A percentile compares a stretch with the other conserved stretches of the same genome.
Evolutionary conservation across 2,329 filamentous ascomycete genomes (phyloP).

Genomic region (Aureobasidium mangrovei): DNA sequence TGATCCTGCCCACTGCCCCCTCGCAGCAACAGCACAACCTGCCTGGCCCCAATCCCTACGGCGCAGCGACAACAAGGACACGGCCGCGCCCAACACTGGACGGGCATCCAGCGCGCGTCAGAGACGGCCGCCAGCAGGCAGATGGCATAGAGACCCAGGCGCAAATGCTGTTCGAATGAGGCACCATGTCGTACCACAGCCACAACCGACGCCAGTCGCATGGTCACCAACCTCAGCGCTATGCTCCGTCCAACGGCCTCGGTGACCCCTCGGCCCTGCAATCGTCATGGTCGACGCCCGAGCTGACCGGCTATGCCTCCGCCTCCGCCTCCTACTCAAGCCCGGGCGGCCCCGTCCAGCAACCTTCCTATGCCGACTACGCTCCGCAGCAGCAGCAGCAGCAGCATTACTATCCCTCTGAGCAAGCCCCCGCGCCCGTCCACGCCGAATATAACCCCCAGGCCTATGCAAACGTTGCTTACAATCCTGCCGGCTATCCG

Average conservation of each 20-base stretch:
- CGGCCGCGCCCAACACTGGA: neutral
- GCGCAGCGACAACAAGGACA: neutral
- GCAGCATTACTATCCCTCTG: neutral
- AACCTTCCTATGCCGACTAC: slow-evolving; percentile 1
- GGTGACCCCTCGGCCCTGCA: neutral
- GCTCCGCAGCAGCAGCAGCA: neutral
- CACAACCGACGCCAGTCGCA: slow-evolving; percentile 10
- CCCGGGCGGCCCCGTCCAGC: slow-evolving; percentile 6
- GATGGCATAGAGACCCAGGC: neutral
- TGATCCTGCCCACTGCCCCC: neutral
- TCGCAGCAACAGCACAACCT: neutral
- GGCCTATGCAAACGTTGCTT: slow-evolving; percentile 12
- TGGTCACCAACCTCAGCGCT: neutral
- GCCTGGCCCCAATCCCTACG: neutral
- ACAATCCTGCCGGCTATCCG: slow-evolving; percentile 15
- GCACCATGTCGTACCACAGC: slow-evolving; percentile 9
- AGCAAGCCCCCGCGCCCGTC: neutral
- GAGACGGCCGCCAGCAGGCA: too few relatives aligned
- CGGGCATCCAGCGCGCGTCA: neutral
- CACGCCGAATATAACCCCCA: slow-evolving; percentile 8
- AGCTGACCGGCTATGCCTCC: slow-evolving; percentile 2
- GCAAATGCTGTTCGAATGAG: neutral
- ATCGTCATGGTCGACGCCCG: slow-evolving; percentile 8
- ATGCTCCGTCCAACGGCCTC: slow-evolving; percentile 4
- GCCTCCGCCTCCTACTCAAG: neutral